Evolutionary conservation across 306 rosid species (phyloP).

Genomic region (Acacia melanoxylon): DNA sequence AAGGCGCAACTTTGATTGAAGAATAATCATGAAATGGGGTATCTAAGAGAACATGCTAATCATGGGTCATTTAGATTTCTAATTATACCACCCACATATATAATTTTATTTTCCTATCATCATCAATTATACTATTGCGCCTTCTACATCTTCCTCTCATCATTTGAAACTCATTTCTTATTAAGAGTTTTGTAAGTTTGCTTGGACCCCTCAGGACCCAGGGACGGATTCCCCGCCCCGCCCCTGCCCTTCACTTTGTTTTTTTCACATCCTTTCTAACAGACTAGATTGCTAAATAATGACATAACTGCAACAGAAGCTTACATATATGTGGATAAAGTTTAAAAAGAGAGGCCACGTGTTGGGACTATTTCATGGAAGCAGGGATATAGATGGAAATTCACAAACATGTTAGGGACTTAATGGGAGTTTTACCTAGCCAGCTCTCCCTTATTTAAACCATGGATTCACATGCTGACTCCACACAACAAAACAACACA

Average conservation of each 20-base stretch:
- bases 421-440: neutral
- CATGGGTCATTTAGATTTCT: slow-evolving; percentile 45
- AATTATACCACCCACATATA: slow-evolving; percentile 58
- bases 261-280: slow-evolving; percentile 11
- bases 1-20: slow-evolving; percentile 45
- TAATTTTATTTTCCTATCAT: slow-evolving; percentile 11
- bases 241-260: slow-evolving; percentile 9
- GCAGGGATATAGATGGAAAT: slow-evolving; percentile 18
- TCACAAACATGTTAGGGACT: neutral
- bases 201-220: slow-evolving; percentile 28
- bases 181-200: slow-evolving; percentile 13
- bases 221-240: slow-evolving; percentile 39
- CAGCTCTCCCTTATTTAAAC: slow-evolving; percentile 41
- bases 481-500: slow-evolving; percentile 36
- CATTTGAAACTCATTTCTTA: slow-evolving; percentile 42
- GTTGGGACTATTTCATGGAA: slow-evolving; percentile 29
- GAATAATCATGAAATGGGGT: slow-evolving; percentile 57
- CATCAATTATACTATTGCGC: slow-evolving; percentile 1
- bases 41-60: slow-evolving; percentile 64
- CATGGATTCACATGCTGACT: slow-evolving; percentile 37
- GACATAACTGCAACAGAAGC: slow-evolving; percentile 30
- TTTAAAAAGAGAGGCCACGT: slow-evolving; percentile 28
- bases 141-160: slow-evolving; percentile 28
- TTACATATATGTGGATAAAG: slow-evolving; percentile 35
- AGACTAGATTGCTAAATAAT: slow-evolving; percentile 42